A percentile compares a stretch with the other conserved stretches of the same genome.
Conservation (phyloP, 768 basidiomycete species). For the Boletus pseudopeckii region DNA sequence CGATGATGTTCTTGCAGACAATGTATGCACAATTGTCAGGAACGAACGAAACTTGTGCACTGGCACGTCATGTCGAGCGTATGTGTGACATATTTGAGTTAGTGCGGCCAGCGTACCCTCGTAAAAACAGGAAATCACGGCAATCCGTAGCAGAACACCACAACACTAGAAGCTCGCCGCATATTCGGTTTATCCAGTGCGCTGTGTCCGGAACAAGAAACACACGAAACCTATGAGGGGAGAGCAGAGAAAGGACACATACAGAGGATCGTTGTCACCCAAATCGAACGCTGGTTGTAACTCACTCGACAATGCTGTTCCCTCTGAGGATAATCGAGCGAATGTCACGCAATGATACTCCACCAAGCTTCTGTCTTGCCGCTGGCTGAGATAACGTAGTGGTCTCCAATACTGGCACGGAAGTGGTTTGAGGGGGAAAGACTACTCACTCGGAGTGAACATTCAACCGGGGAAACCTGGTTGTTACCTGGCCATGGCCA, state of each 20-base stretch:
- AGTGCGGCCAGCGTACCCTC: background rate
- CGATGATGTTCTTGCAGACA: background rate
- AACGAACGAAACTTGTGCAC: background rate
- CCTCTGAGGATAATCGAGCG: background rate
- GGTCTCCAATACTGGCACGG: background rate
- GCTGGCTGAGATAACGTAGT: too few relatives aligned
- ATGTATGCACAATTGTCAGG: too few relatives aligned
- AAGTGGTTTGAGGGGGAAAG: background rate
- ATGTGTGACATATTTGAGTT: too few relatives aligned
- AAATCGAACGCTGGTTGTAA: background rate
- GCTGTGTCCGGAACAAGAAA: background rate
- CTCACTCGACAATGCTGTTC: background rate
- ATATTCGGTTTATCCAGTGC: background rate
- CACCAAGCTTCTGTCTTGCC: too few relatives aligned
- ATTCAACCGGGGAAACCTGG: background rate
- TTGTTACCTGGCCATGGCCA: background rate
- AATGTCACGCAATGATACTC: background rate
- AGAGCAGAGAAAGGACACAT: background rate
- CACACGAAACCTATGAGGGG: too few relatives aligned
- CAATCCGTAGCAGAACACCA: background rate
- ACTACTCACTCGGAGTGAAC: background rate
- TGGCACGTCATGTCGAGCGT: background rate
- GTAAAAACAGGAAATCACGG: background rate
- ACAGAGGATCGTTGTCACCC: background rate
- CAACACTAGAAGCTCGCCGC: background rate